Conservation (phyloP, 139 green algal genomes). For the Zygnema cylindricum region DNA sequence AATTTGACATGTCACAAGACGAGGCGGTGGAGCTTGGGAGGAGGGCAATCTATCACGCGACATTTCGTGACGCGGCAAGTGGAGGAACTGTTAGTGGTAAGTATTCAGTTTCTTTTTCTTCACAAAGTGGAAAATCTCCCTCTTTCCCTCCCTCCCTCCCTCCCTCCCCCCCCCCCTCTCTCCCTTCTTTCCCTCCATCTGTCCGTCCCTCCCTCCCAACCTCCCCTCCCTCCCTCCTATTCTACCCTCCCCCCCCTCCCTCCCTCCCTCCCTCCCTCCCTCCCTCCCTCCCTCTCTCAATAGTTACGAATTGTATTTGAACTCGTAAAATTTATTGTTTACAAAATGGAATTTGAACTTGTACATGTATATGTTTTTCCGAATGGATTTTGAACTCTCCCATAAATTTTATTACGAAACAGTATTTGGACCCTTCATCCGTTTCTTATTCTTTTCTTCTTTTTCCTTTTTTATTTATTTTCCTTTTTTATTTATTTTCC, state of each 20-base stretch:
- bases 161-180: background rate
- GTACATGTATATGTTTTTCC: conserved; percentile 2
- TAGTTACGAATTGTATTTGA: conserved; percentile 1
- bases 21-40: conserved; percentile 92
- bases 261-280: conserved; percentile 3
- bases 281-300: conserved; percentile 4
- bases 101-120: background rate
- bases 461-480: background rate
- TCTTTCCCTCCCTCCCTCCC: background rate
- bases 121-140: background rate
- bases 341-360: background rate
- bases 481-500: background rate
- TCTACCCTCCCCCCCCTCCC: background rate
- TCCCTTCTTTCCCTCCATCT: background rate
- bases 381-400: background rate
- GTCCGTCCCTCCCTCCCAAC: background rate
- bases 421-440: background rate
- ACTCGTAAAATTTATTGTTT: background rate
- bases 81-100: conserved; percentile 88
- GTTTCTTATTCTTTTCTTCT: background rate
- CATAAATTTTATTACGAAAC: background rate
- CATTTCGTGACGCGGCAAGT: conserved; percentile 94
- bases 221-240: background rate
- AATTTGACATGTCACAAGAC: conserved; percentile 88
- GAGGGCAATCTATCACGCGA: conserved; percentile 97